Percentiles rank a stretch among this genome's conserved stretches.
Conservation (phyloP, 306 rosid species). For the Cucumis sativus region Cucumber_9930_V3 NC_026657.2:17400501-17401000, state of each 20-base stretch:
- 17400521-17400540: background rate
- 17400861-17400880: background rate
- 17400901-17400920: conserved; percentile 26
- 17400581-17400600: too few relatives aligned
- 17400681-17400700: too few relatives aligned
- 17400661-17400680: too few relatives aligned
- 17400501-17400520: background rate
- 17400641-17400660: too few relatives aligned
- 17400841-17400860: background rate
- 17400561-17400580: too few relatives aligned
- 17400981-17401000: background rate
- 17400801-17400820: background rate
- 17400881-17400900: conserved; percentile 53
- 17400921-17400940: conserved; percentile 60
- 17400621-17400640: too few relatives aligned
- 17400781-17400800: background rate
- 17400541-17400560: too few relatives aligned
- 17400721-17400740: too few relatives aligned
- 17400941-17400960: background rate
- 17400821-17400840: background rate
- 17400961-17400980: background rate
- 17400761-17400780: background rate
- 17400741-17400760: too few relatives aligned
- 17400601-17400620: too few relatives aligned
- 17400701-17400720: too few relatives aligned